These are phyloP conservation scores for Nannochloropsis oceanica DNA, from an alignment of 108 stramenopile species.

Conservation along the genomic window DNA sequence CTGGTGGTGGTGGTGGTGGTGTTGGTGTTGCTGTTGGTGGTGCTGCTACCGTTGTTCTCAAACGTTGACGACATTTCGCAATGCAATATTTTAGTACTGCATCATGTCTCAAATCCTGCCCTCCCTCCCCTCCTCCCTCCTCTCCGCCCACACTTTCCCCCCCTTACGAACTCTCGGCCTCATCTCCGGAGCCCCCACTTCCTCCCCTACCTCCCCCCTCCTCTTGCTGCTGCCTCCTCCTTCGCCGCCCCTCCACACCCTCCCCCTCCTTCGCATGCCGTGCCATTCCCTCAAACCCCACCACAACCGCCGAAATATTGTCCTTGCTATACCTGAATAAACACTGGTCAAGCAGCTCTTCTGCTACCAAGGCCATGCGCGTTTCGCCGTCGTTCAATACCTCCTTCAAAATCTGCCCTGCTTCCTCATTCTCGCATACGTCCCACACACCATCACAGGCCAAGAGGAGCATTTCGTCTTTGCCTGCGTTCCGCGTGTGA, in stretches of 20 bases:
- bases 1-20: no score
- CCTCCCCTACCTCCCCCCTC: background rate
- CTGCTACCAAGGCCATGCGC: background rate
- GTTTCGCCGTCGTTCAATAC: conserved; percentile 4
- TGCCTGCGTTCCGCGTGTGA: background rate
- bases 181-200: background rate
- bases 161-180: no score
- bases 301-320: conserved; percentile 34
- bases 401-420: background rate
- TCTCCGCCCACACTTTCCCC: background rate
- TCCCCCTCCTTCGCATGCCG: background rate
- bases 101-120: no score
- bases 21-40: no score
- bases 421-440: conserved; percentile 14
- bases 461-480: conserved; percentile 24
- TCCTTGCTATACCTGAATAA: conserved; percentile 16
- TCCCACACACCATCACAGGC: conserved; percentile 40
- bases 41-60: no score
- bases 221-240: background rate
- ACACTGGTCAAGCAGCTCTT: conserved; percentile 22
- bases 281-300: conserved; percentile 9
- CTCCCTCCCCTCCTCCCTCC: background rate
- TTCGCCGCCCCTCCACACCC: background rate
- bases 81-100: no score
- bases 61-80: no score